Base-by-base conservation (phyloP, 1,284 basidiomycete species). In the Ustilago curta region DNA sequence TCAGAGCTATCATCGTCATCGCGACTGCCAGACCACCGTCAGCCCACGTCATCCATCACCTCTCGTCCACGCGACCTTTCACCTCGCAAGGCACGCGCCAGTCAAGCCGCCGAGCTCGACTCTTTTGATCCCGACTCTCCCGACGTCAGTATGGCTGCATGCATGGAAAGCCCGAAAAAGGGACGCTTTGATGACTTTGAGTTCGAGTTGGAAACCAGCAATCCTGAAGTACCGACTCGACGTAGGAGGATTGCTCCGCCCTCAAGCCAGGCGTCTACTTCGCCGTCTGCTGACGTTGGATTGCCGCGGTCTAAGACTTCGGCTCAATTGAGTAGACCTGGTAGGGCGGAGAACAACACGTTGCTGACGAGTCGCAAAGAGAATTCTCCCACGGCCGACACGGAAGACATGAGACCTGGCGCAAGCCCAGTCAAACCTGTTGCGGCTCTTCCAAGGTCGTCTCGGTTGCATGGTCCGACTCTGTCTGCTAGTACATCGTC, bases 161-260 rank as follows among this genome's bases (percentile, higher is more conserved):
- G 69, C 23, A 76, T 76, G 72, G 68, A 70, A 19, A 70, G 68
- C 42, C 72, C 72, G 8, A 66, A 67, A 12, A 76, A 76, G 25
- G 72, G 72, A 1, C 56, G 64, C 16, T 68, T 76, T 29, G 72
- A 65, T 27, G 72, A 76, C 55, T 76, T 76, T 55, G 72, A 70
- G 44, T 76, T 76, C 37, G 72, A 76, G 43, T 50, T 76, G 27
- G 72, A 76, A 27, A 57, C 62, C 56, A 66, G 57, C 49, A 54
- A 47, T 11, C 21, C 56, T 9, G 66, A 74, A 23, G 45, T 65
- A 2, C 71, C 71, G 1, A 53, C 59, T 11, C 58, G 71, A 47
- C 49, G 71, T 11, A 59, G 56, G 32, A 60, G 62, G 29, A 58
- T 62, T 18, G 58, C 42, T 16, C 29, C 40, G 8, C 31, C 58